Evolutionary conservation across 1,139 yeast species (phyloP), one percentile per base, ranked within the genome.

Genomic region (Pichia sp.): DNA sequence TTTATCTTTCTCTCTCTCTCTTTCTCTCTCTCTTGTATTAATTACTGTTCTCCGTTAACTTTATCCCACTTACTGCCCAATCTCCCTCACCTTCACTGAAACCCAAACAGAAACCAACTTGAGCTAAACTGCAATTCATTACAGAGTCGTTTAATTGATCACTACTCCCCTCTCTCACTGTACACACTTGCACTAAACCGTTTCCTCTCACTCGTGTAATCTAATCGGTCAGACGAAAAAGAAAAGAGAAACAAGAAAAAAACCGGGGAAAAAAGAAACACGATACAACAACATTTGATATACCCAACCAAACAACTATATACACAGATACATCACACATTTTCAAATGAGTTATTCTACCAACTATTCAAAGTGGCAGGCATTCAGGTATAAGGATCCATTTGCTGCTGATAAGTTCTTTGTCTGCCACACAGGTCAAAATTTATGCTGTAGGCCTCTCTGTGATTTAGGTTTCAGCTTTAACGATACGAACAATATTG

Each of bases 301-400:
- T 12, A 25, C 5, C 14, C 5, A 25, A 8, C 12, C 9, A 7
- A 10, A 9, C 12, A 7, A 6, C 5, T 25, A 25, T 25, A 9
- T 12, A 25, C 20, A 30, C 18, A n/a, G 8, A 17, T 15, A 8
- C 15, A 28, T 28, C 4, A 19, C 14, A 20, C 5, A 18, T 6
- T 10, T 26, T 22, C 6, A 11, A 14, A 46, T 46, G 48, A n/a
- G 24, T 12, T 76, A 75, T 55, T 53, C 65, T 3, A 58, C 71
- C 5, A 77, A 73, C 33, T 58, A 64, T 23, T 61, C 74, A 35
- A 76, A 69, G 52, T 76, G 82, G 82, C 75, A 71, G 45, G 84
- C 84, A 2, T 78, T 75, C 56, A 81, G 77, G 53, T 76, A 76
- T 55, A 68, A 73, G 46, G 85, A 79, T 55, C 85, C 85, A 1